Base-by-base conservation (phyloP, 2,329 filamentous ascomycete genomes). In the Rhynchosporium graminicola region DNA sequence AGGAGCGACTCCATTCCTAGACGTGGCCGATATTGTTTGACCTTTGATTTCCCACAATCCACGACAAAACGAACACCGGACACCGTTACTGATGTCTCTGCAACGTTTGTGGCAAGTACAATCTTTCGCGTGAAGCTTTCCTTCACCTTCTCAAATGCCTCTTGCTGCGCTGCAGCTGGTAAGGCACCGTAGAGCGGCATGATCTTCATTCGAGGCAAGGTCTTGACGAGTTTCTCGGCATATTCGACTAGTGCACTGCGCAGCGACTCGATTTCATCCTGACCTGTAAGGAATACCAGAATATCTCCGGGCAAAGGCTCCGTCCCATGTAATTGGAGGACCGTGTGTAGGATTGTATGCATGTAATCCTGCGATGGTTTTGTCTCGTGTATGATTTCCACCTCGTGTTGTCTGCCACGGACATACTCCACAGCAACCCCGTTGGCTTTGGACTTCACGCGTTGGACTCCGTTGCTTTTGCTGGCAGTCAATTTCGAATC, bases 61-160 rank as follows among this genome's bases (percentile, higher is more conserved):
- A 99, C 83, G 9, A 99, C 94, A 69, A 90, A 95, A 4, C 91
- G 86, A 6, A 99, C 92, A 2, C 95, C 95, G 0, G 94, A 90
- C 0, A 99, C 93, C 0, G 95, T 99, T 63, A 99, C 90, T 0
- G 95, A 98, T 0, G 95, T 98, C 75, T 99, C 95, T n/a, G 95
- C 95, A 70, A 99, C 98, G 72, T 99, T 99, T 13, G 95, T 99
- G 0, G 93, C 89, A 0, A 99, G 80, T 0, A 99, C 92, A 12
- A 98, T 83, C 73, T 98, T 98, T 48, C 95, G 84, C 0, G 91
- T 96, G 61, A 82, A 83, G n/a, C 82, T 81, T 2, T 86, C 84
- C 60, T 85, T 85, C 28, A 90, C 83, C 0, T 90, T 89, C 60
- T 88, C 81, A 74, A 99, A 98, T 9, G 96, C 92, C 28, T 87